These are phyloP conservation scores for Triadica sebifera DNA, from an alignment of 345 rosid genomes.

Conservation along the genomic window DNA sequence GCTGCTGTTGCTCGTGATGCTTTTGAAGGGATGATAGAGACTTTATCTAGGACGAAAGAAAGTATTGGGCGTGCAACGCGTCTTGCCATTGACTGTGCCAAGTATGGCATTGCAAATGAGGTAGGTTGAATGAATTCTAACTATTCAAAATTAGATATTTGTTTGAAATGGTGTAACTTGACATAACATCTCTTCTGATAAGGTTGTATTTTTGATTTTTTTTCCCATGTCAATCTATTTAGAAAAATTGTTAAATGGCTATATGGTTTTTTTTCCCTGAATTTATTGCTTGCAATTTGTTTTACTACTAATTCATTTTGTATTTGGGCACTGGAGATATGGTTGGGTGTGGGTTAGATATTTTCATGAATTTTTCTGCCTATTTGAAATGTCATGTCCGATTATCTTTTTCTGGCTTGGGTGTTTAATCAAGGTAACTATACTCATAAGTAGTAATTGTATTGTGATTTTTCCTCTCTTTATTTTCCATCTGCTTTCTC, in stretches of 20 bases:
- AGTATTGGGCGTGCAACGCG: slow-evolving; percentile 98
- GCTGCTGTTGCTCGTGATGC: slow-evolving; percentile 96
- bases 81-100: slow-evolving; percentile 92
- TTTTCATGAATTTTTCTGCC: not conserved
- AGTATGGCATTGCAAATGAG: slow-evolving; percentile 91
- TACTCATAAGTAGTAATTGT: too few relatives aligned
- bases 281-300: not conserved
- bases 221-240: not conserved
- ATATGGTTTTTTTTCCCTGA: not conserved
- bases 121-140: slow-evolving; percentile 33
- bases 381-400: not conserved
- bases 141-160: not conserved
- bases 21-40: slow-evolving; percentile 99
- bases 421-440: not conserved
- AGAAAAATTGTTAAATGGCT: not conserved
- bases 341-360: not conserved
- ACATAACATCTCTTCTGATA: too few relatives aligned
- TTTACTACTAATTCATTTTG: not conserved
- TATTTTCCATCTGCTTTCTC: too few relatives aligned
- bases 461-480: too few relatives aligned
- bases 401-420: not conserved
- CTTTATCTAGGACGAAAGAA: slow-evolving; percentile 92
- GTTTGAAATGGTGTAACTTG: not conserved
- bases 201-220: not conserved
- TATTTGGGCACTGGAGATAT: not conserved